Conservation (phyloP, 1,284 basidiomycete genomes). For the Cutaneotrichosporon curvatum region DNA sequence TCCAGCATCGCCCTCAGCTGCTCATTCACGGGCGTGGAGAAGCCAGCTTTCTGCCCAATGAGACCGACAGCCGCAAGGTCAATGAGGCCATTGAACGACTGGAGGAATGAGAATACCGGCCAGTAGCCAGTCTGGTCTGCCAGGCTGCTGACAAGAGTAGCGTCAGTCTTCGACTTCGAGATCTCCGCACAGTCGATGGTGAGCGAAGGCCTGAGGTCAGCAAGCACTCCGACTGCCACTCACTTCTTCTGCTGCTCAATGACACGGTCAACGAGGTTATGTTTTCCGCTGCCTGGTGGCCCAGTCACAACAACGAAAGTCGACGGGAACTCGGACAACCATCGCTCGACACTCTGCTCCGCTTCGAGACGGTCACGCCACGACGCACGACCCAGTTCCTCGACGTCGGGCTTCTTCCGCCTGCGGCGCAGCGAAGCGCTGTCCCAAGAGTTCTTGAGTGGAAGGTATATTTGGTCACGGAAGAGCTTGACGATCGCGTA, state of each 20-base stretch:
- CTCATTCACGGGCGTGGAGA: constrained; percentile 73
- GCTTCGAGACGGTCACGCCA: constrained; percentile 82
- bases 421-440: no score
- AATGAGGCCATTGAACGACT: constrained; percentile 75
- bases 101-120: constrained; percentile 83
- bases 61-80: constrained; percentile 89
- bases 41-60: constrained; percentile 92
- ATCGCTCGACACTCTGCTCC: constrained; percentile 55
- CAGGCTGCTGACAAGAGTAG: constrained; percentile 60
- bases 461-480: constrained; percentile 5
- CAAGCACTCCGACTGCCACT: constrained; percentile 16
- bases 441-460: constrained; percentile 1
- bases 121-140: constrained; percentile 74
- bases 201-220: constrained; percentile 55
- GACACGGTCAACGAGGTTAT: constrained; percentile 59
- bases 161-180: constrained; percentile 65
- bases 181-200: constrained; percentile 76
- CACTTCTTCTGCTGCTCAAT: constrained; percentile 59
- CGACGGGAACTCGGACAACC: constrained; percentile 37
- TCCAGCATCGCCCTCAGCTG: constrained; percentile 83
- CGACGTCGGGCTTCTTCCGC: not conserved
- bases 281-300: constrained; percentile 86
- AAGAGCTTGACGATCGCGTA: constrained; percentile 37
- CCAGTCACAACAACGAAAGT: constrained; percentile 70
- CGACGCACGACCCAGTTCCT: constrained; percentile 27